These are phyloP conservation scores for Amanita jacksonii DNA, from an alignment of 768 basidiomycete genomes.

Conservation along the genomic window DNA sequence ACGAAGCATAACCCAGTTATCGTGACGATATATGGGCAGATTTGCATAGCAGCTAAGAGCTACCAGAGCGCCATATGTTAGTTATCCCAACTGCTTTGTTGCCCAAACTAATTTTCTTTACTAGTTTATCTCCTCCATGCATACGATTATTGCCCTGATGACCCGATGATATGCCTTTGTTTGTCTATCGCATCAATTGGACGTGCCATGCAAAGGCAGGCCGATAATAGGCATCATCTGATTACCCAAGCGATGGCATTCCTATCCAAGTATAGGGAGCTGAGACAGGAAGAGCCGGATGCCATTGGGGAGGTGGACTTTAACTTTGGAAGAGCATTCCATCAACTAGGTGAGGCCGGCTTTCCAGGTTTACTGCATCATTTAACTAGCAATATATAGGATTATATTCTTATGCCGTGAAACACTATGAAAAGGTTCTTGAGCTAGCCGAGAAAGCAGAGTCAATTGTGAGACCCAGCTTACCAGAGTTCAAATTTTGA, in stretches of 20 bases:
- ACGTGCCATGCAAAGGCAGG: conserved; percentile 87
- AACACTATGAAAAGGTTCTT: conserved; percentile 76
- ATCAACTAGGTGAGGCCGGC: conserved; percentile 68
- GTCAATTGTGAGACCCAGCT: background rate
- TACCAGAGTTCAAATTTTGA: background rate
- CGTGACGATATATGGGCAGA: conserved; percentile 71
- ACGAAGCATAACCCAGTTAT: conserved; percentile 64
- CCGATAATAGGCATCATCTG: conserved; percentile 88
- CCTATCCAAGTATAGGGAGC: conserved; percentile 67
- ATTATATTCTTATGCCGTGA: conserved; percentile 69
- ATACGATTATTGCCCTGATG: conserved; percentile 73
- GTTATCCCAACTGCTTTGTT: conserved; percentile 19
- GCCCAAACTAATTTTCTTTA: background rate
- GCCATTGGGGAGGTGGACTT: conserved; percentile 75
- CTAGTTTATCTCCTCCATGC: conserved; percentile 86
- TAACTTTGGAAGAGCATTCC: conserved; percentile 89
- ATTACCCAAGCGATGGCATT: conserved; percentile 82
- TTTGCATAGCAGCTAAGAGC: conserved; percentile 76
- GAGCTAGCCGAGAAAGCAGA: conserved; percentile 41
- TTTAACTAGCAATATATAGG: conserved; percentile 52
- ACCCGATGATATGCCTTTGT: conserved; percentile 78
- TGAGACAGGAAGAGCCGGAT: conserved; percentile 35
- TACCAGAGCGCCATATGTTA: conserved; percentile 87
- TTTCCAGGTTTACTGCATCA: too few relatives aligned
- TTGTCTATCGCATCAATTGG: conserved; percentile 83